Evolutionary conservation across 768 basidiomycete species (phyloP), one percentile per base, ranked within the genome.

Genomic region (Lactarius sanguifluus): DNA sequence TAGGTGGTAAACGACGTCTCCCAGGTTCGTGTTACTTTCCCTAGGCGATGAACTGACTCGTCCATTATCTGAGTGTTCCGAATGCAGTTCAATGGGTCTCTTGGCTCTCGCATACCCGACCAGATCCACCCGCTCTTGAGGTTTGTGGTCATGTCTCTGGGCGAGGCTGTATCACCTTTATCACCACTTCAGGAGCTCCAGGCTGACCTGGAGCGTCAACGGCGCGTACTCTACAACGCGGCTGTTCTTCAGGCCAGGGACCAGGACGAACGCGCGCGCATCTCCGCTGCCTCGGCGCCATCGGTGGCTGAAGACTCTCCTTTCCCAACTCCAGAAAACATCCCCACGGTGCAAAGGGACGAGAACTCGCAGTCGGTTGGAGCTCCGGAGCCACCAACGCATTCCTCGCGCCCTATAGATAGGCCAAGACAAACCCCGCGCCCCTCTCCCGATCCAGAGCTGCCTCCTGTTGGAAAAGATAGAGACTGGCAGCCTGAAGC

Each of bases 401-500:
- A 40, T 34, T 43, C 36, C n/a, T 15, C 61, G 5, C 61, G 40
- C 18, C n/a, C 62, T 32, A 32, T 32, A 32, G 30, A 32, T 41
- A 43, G 59, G 12, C 9, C 30, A 20, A 58, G 40, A 52, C 52
- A 38, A 45, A 41, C 56, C 15, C 25, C 28, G 28, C 58, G 8
- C 13, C 28, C 54, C 38, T 38, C 59, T 9, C 40, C 36, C 15
- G 13, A 10, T 57, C 10, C 52, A 25, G 66, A 59, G n/a, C 18
- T 68, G 28, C 58, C 65, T 25, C 30, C 15, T 38, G 15, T 54
- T 28, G 30, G 54, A 54, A 45, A 41, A 43, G 68, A 70, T 28
- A 59, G 23, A 58, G 68, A 66, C 34, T 70, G 70, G 70, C 68
- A 69, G 41, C 70, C 70, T 13, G 62, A 69, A 40, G 13, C 64